phyloP scores from a whole-genome alignment of 805 yeast species.

The Ogataea trehalophila region DNA sequence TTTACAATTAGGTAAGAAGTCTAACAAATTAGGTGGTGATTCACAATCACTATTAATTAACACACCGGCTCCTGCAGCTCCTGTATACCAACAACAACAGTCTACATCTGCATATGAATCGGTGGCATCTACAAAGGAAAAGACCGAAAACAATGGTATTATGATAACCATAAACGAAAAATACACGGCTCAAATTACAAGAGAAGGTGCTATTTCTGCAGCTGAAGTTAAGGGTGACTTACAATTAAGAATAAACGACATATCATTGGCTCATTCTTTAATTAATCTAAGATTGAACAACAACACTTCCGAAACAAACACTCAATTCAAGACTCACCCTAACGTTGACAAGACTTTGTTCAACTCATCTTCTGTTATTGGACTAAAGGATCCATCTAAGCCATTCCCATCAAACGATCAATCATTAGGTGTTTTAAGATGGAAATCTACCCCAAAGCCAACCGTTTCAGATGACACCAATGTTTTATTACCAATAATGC shows the following conservation, averaged over 20 bases:
- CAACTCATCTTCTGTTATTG: conserved; percentile 50
- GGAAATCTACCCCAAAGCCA: conserved; percentile 67
- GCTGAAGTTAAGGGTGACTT: conserved; percentile 88
- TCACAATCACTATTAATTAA: conserved; percentile 28
- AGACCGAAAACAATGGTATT: conserved; percentile 64
- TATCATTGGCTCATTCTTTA: conserved; percentile 62
- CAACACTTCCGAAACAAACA: conserved; percentile 39
- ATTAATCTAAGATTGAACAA: conserved; percentile 51
- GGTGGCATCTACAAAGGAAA: conserved; percentile 26
- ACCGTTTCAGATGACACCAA: conserved; percentile 51
- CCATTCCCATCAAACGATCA: conserved; percentile 91
- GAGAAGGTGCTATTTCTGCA: conserved; percentile 71
- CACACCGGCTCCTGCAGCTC: conserved; percentile 20
- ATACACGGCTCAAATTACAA: conserved; percentile 66
- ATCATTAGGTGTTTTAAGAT: conserved; percentile 85
- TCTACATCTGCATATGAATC: conserved; percentile 15
- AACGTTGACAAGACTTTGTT: conserved; percentile 82
- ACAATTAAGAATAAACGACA: conserved; percentile 78
- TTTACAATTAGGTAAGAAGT: conserved; percentile 67
- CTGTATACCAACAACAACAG: conserved; percentile 19
- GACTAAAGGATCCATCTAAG: conserved; percentile 70
- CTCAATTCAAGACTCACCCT: conserved; percentile 91
- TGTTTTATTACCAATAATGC: conserved; percentile 55
- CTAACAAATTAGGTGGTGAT: conserved; percentile 22
- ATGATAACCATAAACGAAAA: conserved; percentile 74